Conservation (phyloP, 768 basidiomycete species). For the Multifurca ochricompacta region DNA sequence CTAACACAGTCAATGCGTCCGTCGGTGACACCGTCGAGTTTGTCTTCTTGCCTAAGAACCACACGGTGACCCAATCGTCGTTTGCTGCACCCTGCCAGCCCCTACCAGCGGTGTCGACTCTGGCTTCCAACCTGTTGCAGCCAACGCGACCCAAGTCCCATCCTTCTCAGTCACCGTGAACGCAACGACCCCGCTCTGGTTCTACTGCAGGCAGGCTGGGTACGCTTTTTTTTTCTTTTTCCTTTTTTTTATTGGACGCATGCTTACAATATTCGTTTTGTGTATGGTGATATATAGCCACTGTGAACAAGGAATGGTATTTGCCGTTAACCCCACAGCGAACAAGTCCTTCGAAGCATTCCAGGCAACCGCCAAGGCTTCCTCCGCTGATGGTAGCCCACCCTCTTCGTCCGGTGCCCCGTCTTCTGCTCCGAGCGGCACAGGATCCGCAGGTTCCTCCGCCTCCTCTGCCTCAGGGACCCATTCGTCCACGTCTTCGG, state of each 20-base stretch:
- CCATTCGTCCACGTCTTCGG: background rate
- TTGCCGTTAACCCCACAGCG: slow-evolving; percentile 26
- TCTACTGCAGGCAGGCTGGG: slow-evolving; percentile 26
- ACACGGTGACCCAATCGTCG: slow-evolving; percentile 31
- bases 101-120: slow-evolving; percentile 24
- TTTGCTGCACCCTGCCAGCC: slow-evolving; percentile 30
- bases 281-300: slow-evolving; percentile 21
- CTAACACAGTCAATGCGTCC: slow-evolving; percentile 18
- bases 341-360: slow-evolving; percentile 24
- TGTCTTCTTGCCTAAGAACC: slow-evolving; percentile 17
- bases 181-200: slow-evolving; percentile 25
- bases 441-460: background rate
- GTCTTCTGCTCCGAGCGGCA: background rate
- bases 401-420: background rate
- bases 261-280: background rate
- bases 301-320: slow-evolving; percentile 28
- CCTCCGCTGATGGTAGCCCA: slow-evolving; percentile 5
- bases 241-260: too few relatives aligned
- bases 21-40: slow-evolving; percentile 23
- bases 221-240: slow-evolving; percentile 20
- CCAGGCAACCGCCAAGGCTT: slow-evolving; percentile 20
- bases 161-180: slow-evolving; percentile 20
- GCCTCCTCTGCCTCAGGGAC: background rate
- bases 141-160: slow-evolving; percentile 10
- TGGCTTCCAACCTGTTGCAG: slow-evolving; percentile 25